Evolutionary conservation across 129 eudicot genomes (phyloP).

Genomic region (Calendula officinalis): DNA sequence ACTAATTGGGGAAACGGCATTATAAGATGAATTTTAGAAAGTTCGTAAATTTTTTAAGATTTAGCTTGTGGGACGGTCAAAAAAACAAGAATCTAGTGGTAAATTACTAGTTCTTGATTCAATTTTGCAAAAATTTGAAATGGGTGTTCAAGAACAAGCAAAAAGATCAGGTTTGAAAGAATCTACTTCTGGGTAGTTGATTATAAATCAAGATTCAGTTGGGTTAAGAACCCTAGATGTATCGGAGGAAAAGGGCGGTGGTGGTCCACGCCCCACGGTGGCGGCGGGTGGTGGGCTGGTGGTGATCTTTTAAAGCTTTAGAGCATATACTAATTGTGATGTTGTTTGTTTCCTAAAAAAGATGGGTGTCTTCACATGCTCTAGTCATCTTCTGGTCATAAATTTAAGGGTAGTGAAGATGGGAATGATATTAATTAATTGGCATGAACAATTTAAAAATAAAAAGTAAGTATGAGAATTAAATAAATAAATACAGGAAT

Average conservation of each 20-base stretch:
- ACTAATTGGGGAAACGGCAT: conserved; percentile 13
- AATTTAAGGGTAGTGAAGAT: conserved; percentile 20
- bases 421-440: conserved; percentile 22
- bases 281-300: conserved; percentile 28
- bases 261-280: conserved; percentile 29
- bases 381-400: conserved; percentile 29
- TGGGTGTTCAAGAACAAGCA: conserved; percentile 22
- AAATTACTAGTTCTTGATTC: conserved; percentile 5
- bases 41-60: conserved; percentile 3
- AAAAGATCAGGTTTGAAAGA: conserved; percentile 17
- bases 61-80: conserved; percentile 11
- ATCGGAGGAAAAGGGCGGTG: conserved; percentile 18
- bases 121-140: conserved; percentile 20
- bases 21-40: conserved; percentile 5
- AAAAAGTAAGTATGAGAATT: neutral
- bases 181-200: conserved; percentile 16
- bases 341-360: conserved; percentile 23
- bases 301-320: neutral
- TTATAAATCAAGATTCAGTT: neutral
- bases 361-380: conserved; percentile 52
- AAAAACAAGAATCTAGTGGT: conserved; percentile 5
- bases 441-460: conserved; percentile 2
- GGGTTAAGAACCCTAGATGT: conserved; percentile 28
- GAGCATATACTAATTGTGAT: conserved; percentile 18
- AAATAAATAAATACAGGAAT: neutral